A percentile compares a stretch with the other conserved stretches of the same genome.
phyloP scores from a whole-genome alignment of 345 rosid genomes.

The Gynandropsis gynandra region DNA sequence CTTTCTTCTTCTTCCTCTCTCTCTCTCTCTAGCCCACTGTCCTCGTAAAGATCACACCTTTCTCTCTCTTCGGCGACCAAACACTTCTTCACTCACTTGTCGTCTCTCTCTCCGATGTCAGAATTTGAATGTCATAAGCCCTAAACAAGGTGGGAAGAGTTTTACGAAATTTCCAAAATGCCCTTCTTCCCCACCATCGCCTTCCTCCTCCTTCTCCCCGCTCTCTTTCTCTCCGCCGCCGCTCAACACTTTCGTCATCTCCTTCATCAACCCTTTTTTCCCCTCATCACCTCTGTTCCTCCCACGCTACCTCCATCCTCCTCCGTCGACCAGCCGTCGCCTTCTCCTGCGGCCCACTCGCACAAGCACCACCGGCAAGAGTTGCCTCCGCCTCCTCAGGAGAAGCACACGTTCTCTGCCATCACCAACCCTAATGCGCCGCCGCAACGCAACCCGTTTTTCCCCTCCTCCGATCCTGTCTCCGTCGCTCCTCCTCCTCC shows the following conservation, averaged over 20 bases:
- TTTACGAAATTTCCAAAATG: slow-evolving; percentile 11
- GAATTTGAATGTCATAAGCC: slow-evolving; percentile 24
- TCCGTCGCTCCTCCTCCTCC: slow-evolving; percentile 26
- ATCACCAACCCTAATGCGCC: slow-evolving; percentile 25
- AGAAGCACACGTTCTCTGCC: slow-evolving; percentile 44
- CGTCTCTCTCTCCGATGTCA: slow-evolving; percentile 24
- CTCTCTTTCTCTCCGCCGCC: slow-evolving; percentile 24
- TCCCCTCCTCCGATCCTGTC: slow-evolving; percentile 32
- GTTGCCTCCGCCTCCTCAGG: slow-evolving; percentile 31
- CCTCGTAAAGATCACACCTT: slow-evolving; percentile 21
- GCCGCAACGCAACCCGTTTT: slow-evolving; percentile 36
- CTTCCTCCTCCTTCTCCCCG: slow-evolving; percentile 2
- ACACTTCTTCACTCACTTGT: slow-evolving; percentile 8
- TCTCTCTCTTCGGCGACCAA: slow-evolving; percentile 19
- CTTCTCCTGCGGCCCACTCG: slow-evolving; percentile 25
- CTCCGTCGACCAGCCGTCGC: background rate
- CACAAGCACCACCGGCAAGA: slow-evolving; percentile 24
- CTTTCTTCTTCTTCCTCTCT: slow-evolving; percentile 16
- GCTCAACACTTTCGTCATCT: slow-evolving; percentile 36
- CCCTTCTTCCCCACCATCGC: slow-evolving; percentile 11
- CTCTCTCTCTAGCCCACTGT: background rate
- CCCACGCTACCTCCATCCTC: no score
- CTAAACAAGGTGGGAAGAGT: slow-evolving; percentile 3
- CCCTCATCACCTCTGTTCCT: slow-evolving; percentile 29
- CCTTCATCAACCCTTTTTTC: slow-evolving; percentile 75